Evolutionary conservation across 257 asterid genomes (phyloP).

Genomic region (Ocimum tenuiflorum): DNA sequence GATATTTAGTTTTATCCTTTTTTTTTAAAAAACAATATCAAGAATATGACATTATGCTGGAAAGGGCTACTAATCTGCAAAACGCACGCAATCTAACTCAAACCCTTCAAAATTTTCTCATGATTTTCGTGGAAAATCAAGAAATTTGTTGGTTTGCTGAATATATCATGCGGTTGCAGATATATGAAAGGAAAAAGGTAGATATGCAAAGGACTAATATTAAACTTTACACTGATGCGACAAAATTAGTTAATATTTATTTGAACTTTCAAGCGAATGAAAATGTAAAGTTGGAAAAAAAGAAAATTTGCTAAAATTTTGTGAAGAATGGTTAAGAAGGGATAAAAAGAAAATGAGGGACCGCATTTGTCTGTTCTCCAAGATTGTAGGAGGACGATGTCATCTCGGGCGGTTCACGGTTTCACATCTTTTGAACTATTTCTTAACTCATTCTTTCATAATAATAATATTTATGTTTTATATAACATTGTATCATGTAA

Average conservation of each 20-base stretch:
- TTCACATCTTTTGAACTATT: neutral
- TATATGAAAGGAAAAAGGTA: constrained; percentile 20
- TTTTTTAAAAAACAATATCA: neutral
- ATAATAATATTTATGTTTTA: no score
- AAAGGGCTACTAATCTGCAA: constrained; percentile 35
- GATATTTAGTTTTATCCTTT: constrained; percentile 4
- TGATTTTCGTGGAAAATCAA: constrained; percentile 35
- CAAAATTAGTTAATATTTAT: constrained; percentile 7
- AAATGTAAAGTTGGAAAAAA: neutral
- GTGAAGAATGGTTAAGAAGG: constrained; percentile 15
- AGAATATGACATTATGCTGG: constrained; percentile 18
- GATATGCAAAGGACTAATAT: constrained; percentile 19
- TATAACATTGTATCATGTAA: no score
- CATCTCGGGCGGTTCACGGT: constrained; percentile 20
- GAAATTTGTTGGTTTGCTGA: constrained; percentile 31
- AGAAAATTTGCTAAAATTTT: constrained; percentile 6
- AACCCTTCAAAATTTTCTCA: constrained; percentile 40
- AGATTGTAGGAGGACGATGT: constrained; percentile 26
- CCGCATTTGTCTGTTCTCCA: constrained; percentile 25
- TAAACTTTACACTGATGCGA: constrained; percentile 16
- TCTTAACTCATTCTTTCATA: no score
- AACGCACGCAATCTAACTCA: constrained; percentile 36
- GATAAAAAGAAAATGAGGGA: constrained; percentile 14
- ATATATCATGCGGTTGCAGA: constrained; percentile 36
- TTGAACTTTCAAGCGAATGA: neutral